phyloP scores from a whole-genome alignment of 768 basidiomycete species.

The Tricholoma sp. region DNA sequence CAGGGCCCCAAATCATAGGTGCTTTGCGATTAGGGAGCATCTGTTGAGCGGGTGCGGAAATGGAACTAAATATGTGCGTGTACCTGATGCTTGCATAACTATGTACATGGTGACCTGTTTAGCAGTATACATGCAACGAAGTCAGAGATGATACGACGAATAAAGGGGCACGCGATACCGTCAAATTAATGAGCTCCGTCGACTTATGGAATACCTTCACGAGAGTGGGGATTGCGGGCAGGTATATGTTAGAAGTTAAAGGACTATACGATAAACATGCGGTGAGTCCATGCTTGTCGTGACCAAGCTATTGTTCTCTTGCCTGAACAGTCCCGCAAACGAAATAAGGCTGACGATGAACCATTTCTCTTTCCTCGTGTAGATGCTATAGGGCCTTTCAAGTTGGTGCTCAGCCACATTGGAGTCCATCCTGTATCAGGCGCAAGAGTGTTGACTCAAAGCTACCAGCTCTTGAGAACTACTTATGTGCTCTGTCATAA shows the following conservation, averaged over 20 bases:
- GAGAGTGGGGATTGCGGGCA: slow-evolving; percentile 73
- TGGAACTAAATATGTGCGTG: neutral
- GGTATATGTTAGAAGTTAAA: slow-evolving; percentile 72
- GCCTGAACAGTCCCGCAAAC: slow-evolving; percentile 62
- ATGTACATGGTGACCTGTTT: slow-evolving; percentile 64
- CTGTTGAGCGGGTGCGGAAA: neutral
- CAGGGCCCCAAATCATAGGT: slow-evolving; percentile 65
- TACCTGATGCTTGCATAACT: slow-evolving; percentile 60
- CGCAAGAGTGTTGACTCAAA: neutral
- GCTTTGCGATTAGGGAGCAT: slow-evolving; percentile 26
- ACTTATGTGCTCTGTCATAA: neutral
- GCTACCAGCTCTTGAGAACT: neutral
- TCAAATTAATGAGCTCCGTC: slow-evolving; percentile 71
- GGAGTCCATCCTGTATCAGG: neutral
- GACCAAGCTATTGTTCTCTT: slow-evolving; percentile 9
- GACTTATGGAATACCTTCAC: slow-evolving; percentile 58
- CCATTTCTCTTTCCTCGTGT: slow-evolving; percentile 59
- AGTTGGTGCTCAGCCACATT: neutral
- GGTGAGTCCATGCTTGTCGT: neutral
- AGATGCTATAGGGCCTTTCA: slow-evolving; percentile 37
- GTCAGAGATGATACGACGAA: neutral
- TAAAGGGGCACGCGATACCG: slow-evolving; percentile 35
- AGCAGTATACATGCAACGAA: neutral
- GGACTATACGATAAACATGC: slow-evolving; percentile 34
- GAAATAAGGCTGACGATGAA: slow-evolving; percentile 55